phyloP scores from a whole-genome alignment of 768 basidiomycete species.

The Lactifluus volemus region DNA sequence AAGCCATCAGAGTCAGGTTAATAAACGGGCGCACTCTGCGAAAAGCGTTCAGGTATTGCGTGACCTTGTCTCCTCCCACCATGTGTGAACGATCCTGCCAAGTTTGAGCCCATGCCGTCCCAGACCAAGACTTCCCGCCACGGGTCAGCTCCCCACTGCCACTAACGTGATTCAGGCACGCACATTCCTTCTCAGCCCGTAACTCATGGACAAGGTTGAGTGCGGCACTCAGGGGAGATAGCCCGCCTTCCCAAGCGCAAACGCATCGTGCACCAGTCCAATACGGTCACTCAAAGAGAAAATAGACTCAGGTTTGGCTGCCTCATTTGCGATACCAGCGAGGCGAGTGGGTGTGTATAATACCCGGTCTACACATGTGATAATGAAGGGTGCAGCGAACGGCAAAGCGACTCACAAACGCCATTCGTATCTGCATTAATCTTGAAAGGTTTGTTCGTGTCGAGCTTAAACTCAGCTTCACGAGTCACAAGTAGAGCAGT shows the following conservation, averaged over 20 bases:
- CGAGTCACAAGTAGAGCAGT: conserved; percentile 57
- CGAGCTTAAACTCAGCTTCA: conserved; percentile 59
- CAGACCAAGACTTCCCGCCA: conserved; percentile 65
- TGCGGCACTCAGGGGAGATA: conserved; percentile 67
- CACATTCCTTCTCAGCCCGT: conserved; percentile 69
- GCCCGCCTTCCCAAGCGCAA: conserved; percentile 76
- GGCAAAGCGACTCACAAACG: conserved; percentile 54
- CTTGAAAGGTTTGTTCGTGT: conserved; percentile 75
- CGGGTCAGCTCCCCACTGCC: conserved; percentile 1
- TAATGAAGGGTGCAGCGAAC: neutral
- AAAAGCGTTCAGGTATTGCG: conserved; percentile 49
- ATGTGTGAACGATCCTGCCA: conserved; percentile 51
- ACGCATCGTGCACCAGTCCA: conserved; percentile 77
- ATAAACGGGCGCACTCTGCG: conserved; percentile 37
- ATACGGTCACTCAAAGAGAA: conserved; percentile 84
- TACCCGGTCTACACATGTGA: conserved; percentile 50
- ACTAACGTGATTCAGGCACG: conserved; percentile 21
- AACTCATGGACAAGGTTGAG: conserved; percentile 65
- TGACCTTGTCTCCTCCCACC: conserved; percentile 73
- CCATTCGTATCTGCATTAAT: conserved; percentile 84
- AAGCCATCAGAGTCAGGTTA: too few relatives aligned
- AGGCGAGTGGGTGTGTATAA: conserved; percentile 77
- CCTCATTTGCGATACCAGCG: conserved; percentile 69
- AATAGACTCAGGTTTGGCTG: conserved; percentile 50
- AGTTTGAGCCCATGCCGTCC: conserved; percentile 53